Percentiles rank a stretch among this genome's conserved stretches.
Evolutionary conservation across 495 filamentous ascomycete species (phyloP).

Genomic region (Chaetomium fimeti): DNA sequence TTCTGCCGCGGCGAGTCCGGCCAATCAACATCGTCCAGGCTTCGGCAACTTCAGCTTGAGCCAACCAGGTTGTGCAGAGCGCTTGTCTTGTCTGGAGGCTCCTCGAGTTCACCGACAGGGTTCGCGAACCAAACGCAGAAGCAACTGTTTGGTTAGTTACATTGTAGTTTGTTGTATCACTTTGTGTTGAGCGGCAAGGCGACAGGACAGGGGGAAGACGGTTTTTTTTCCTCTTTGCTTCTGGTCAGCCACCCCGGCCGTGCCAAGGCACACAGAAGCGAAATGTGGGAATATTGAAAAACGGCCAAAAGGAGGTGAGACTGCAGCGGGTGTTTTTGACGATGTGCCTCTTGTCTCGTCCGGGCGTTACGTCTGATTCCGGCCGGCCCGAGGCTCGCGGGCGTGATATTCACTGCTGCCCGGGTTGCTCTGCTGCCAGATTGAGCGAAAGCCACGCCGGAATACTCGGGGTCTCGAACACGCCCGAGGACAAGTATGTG

Average conservation of each 20-base stretch:
- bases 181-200: background rate
- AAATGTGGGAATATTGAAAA: constrained; percentile 12
- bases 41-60: constrained; percentile 10
- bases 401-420: background rate
- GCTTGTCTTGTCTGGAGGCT: constrained; percentile 2
- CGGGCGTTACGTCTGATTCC: background rate
- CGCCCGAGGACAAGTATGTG: no score
- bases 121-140: background rate
- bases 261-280: constrained; percentile 8
- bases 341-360: background rate
- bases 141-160: background rate
- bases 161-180: no score
- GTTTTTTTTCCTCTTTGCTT: constrained; percentile 3
- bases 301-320: background rate
- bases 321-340: constrained; percentile 4
- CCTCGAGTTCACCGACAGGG: constrained; percentile 1
- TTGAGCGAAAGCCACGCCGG: background rate
- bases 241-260: background rate
- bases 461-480: background rate
- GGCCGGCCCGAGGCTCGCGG: no score
- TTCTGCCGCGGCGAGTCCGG: background rate
- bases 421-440: background rate
- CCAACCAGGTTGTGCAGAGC: background rate
- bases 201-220: background rate
- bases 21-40: background rate